Conservation (phyloP, 371 early-diverging fungal genomes). For the Mortierella sp. region DNA sequence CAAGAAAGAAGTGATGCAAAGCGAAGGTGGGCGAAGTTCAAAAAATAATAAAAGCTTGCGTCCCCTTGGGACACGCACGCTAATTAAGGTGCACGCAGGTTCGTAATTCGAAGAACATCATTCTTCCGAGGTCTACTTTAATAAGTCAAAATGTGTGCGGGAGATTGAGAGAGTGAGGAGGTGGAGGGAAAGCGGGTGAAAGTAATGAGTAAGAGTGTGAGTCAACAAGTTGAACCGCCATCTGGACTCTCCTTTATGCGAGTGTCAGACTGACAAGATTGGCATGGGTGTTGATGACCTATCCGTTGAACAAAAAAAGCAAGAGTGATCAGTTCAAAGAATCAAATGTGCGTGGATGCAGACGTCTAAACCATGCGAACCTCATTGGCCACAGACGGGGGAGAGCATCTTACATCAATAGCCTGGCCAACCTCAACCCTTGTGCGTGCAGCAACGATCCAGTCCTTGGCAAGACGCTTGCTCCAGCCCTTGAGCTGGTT, state of each 20-base stretch:
- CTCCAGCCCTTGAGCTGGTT: conserved; percentile 97
- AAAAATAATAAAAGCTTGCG: not conserved
- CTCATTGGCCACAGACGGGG: not conserved
- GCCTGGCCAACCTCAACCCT: conserved; percentile 94
- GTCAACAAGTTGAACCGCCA: no score
- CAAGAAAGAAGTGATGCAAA: not conserved
- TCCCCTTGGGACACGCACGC: conserved; percentile 28
- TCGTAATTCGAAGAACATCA: no score
- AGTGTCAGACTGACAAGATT: conserved; percentile 66
- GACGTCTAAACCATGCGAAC: no score
- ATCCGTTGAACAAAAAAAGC: not conserved
- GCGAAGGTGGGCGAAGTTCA: not conserved
- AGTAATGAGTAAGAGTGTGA: not conserved
- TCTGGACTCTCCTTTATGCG: conserved; percentile 47
- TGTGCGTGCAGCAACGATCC: conserved; percentile 86
- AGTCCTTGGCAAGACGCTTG: conserved; percentile 87
- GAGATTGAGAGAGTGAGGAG: conserved; percentile 42
- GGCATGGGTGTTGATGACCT: conserved; percentile 73
- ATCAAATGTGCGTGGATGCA: no score
- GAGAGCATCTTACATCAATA: conserved; percentile 67
- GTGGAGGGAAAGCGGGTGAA: conserved; percentile 8
- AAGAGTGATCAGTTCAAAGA: no score
- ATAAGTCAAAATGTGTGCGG: no score
- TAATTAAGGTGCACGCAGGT: no score
- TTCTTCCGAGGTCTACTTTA: no score